Evolutionary conservation across 164 flowering plant genomes (phyloP), one percentile per base, ranked within the genome.

Genomic region (Magnolia changhungtana): DNA sequence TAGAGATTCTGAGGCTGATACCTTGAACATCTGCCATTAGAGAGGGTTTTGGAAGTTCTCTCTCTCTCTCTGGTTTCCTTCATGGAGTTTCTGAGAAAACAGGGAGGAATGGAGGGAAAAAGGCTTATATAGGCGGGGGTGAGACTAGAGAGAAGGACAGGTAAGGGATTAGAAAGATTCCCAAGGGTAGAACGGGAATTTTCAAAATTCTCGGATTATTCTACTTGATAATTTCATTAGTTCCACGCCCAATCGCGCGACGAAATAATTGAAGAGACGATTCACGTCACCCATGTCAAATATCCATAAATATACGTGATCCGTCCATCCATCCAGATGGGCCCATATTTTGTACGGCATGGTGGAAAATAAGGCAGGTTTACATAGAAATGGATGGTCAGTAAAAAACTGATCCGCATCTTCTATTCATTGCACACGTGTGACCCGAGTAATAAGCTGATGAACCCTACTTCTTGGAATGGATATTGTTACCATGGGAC

Each of bases 1-100:
- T 3, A 7, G n/a, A 50, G 50, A 67, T 31, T 31, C 4, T 37
- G 59, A n/a, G 18, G 63, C 7, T 18, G 64, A 23, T 77, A 83
- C 86, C 86, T 84, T 55, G 81, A 20, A 69, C 76, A 80, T 71
- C 80, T 67, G 70, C 83, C 84, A 80, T 78, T 75, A 76, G 67
- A 75, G 77, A 80, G 65, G 74, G 67, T 70, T 59, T 24, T 77
- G 52, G 75, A 74, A 73, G 74, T 19, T 49, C 66, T 37, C 14
- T 27, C 20, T 37, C 21, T 45, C 27, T 67, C 55, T 65, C 76
- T 72, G 70, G 69, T 58, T 67, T 10, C 18, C 13, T 67, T 24
- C 9, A 9, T 65, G 52, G 67, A 73, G 29, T 51, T 24, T 55
- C 16, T 78, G 63, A 78, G 78, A 72, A 72, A 72, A 68, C 68